A percentile compares a stretch with the other conserved stretches of the same genome.
phyloP scores from a whole-genome alignment of 768 basidiomycete genomes.

The Tylopilus sp. region DNA sequence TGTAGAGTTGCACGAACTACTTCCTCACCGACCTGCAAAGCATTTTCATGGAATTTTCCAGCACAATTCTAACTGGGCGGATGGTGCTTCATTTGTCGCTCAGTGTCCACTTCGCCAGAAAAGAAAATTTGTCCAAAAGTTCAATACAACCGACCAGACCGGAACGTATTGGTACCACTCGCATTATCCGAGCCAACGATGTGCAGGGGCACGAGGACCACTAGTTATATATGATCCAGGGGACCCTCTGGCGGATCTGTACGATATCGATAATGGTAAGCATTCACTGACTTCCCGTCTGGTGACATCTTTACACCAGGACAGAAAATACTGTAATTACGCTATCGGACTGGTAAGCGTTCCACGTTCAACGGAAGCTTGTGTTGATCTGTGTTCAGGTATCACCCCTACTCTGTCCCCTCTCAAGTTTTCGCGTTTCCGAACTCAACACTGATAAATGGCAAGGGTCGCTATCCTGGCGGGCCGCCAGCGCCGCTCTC shows the following conservation, averaged over 20 bases:
- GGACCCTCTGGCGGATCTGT: slow-evolving; percentile 37
- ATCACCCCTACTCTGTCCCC: neutral
- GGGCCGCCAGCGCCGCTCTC: slow-evolving; percentile 41
- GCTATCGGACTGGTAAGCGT: neutral
- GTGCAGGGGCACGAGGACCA: slow-evolving; percentile 40
- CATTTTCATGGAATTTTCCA: slow-evolving; percentile 1
- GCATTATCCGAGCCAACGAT: slow-evolving; percentile 38
- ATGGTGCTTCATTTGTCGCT: neutral
- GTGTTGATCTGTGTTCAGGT: neutral
- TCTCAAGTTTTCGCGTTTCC: neutral
- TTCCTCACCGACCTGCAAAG: slow-evolving; percentile 15
- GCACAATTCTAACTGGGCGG: neutral
- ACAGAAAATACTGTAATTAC: slow-evolving; percentile 36
- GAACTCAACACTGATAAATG: slow-evolving; percentile 51
- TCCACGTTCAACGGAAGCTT: neutral
- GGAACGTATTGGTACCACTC: slow-evolving; percentile 48
- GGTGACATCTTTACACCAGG: neutral
- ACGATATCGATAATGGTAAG: slow-evolving; percentile 45
- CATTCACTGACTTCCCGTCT: neutral
- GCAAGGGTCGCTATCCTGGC: slow-evolving; percentile 42
- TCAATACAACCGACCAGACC: slow-evolving; percentile 29
- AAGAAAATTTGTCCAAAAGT: slow-evolving; percentile 35
- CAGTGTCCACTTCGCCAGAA: slow-evolving; percentile 20
- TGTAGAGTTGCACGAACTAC: slow-evolving; percentile 1
- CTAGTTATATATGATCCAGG: slow-evolving; percentile 2